Conservation (phyloP, 768 basidiomycete genomes). For the Leccinum barrowsii region DNA sequence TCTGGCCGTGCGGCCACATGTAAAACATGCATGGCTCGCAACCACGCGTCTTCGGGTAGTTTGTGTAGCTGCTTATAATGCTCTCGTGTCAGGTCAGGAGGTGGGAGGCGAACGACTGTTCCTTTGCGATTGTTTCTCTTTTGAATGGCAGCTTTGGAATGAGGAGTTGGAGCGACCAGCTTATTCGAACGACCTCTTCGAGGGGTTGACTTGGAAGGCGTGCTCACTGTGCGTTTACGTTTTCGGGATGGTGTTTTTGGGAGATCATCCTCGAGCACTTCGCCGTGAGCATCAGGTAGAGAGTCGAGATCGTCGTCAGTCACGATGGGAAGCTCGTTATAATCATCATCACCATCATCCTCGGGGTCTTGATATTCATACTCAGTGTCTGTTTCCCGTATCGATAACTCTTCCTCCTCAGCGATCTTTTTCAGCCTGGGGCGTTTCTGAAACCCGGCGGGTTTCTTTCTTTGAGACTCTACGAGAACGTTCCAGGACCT, state of each 20-base stretch:
- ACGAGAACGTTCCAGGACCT: slow-evolving; percentile 45
- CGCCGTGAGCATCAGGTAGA: slow-evolving; percentile 27
- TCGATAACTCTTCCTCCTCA: slow-evolving; percentile 24
- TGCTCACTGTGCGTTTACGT: slow-evolving; percentile 39
- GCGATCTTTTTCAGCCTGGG: slow-evolving; percentile 15
- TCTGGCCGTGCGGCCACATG: slow-evolving; percentile 94
- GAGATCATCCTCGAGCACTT: slow-evolving; percentile 24
- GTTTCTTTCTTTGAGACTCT: slow-evolving; percentile 14
- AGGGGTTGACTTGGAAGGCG: slow-evolving; percentile 32
- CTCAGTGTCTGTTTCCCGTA: slow-evolving; percentile 17
- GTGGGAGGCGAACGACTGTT: slow-evolving; percentile 32
- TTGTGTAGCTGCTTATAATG: slow-evolving; percentile 41
- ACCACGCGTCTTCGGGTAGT: slow-evolving; percentile 73
- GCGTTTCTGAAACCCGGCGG: slow-evolving; percentile 16
- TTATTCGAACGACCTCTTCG: slow-evolving; percentile 36
- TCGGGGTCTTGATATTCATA: slow-evolving; percentile 22
- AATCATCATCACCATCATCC: slow-evolving; percentile 11
- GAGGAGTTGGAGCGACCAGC: slow-evolving; percentile 65
- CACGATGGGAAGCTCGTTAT: slow-evolving; percentile 18
- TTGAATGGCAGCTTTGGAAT: slow-evolving; percentile 65
- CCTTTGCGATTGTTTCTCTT: slow-evolving; percentile 37
- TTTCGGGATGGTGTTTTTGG: slow-evolving; percentile 55
- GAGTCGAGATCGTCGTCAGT: slow-evolving; percentile 20
- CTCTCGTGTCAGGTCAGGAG: slow-evolving; percentile 34
- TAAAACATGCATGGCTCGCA: slow-evolving; percentile 84